Evolutionary conservation across 2,329 filamentous ascomycete species (phyloP).

Genomic region (Botrytis fabae): DNA sequence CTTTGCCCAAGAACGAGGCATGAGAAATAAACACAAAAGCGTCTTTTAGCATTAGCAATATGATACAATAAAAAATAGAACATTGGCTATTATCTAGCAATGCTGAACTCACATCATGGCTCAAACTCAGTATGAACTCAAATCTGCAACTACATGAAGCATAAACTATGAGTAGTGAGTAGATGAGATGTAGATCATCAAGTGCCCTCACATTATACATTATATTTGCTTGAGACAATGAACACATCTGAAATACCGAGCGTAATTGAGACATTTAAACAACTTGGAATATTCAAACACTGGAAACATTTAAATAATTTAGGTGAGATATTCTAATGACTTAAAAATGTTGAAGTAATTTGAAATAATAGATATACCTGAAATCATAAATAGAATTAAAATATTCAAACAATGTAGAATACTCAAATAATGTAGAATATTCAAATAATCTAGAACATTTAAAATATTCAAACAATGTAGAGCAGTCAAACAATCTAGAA

Average conservation of each 20-base stretch:
- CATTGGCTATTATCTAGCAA: not conserved
- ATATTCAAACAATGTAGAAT: too few relatives aligned
- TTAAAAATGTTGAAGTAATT: not conserved
- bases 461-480: too few relatives aligned
- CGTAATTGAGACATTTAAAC: not conserved
- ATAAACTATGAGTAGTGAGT: not conserved
- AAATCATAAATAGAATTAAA: too few relatives aligned
- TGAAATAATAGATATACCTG: too few relatives aligned
- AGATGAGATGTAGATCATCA: not conserved
- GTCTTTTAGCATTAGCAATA: not conserved
- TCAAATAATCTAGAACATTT: too few relatives aligned
- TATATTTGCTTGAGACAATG: not conserved
- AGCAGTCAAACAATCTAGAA: not conserved
- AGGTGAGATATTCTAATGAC: not conserved
- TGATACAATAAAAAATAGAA: not conserved
- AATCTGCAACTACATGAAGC: not conserved
- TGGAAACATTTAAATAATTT: not conserved
- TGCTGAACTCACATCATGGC: not conserved
- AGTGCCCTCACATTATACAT: not conserved
- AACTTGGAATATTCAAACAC: not conserved
- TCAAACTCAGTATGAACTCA: not conserved
- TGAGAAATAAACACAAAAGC: constrained; percentile 15
- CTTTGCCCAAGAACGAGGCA: constrained; percentile 52
- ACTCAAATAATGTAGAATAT: too few relatives aligned
- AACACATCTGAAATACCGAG: not conserved